phyloP scores from a whole-genome alignment of 2,329 filamentous ascomycete species.

The Colletotrichum agaves region DNA sequence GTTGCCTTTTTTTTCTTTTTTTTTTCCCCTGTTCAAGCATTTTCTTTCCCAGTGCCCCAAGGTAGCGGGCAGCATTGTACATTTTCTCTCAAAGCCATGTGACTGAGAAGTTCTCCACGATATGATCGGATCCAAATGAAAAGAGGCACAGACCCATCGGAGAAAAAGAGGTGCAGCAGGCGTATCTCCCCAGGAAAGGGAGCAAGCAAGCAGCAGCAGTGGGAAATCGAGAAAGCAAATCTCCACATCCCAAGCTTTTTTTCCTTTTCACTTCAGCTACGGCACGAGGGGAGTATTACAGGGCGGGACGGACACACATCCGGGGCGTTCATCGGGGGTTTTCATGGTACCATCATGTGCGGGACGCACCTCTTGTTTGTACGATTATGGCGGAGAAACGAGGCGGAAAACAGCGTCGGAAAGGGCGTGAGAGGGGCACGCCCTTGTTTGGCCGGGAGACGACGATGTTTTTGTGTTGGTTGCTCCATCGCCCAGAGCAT shows the following conservation, averaged over 20 bases:
- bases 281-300: slow-evolving; percentile 30
- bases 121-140: slow-evolving; percentile 36
- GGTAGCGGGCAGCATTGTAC: slow-evolving; percentile 36
- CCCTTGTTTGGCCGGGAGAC: slow-evolving; percentile 6
- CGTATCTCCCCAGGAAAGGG: slow-evolving; percentile 16
- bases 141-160: slow-evolving; percentile 33
- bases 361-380: slow-evolving; percentile 30
- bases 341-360: slow-evolving; percentile 29
- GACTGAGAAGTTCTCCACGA: slow-evolving; percentile 38
- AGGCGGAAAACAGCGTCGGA: background rate
- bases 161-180: slow-evolving; percentile 32
- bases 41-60: slow-evolving; percentile 22
- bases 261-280: slow-evolving; percentile 26
- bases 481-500: slow-evolving; percentile 24
- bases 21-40: slow-evolving; percentile 22
- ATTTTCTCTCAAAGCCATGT: slow-evolving; percentile 37
- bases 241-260: slow-evolving; percentile 3
- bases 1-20: slow-evolving; percentile 30
- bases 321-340: slow-evolving; percentile 32
- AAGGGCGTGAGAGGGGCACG: slow-evolving; percentile 18
- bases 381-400: slow-evolving; percentile 18
- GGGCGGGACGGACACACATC: slow-evolving; percentile 24
- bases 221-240: slow-evolving; percentile 24
- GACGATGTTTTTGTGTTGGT: slow-evolving; percentile 2
- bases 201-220: slow-evolving; percentile 4